These are phyloP conservation scores for Trametes cubensis DNA, from an alignment of 768 basidiomycete genomes.

Conservation along the genomic window DNA sequence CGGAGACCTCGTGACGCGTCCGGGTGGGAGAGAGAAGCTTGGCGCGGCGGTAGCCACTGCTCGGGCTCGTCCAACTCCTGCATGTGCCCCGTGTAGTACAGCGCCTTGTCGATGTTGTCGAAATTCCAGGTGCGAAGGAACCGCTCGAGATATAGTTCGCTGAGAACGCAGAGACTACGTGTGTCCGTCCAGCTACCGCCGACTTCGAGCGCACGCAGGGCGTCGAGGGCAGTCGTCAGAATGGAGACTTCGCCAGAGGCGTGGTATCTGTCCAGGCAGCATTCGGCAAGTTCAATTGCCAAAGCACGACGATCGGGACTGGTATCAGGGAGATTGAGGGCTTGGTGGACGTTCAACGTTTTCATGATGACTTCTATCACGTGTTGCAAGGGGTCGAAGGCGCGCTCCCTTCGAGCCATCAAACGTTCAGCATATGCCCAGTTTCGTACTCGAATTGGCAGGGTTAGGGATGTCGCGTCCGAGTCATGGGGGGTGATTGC, in stretches of 20 bases:
- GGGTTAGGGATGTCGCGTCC: background rate
- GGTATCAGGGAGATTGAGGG: no score
- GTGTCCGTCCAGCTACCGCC: background rate
- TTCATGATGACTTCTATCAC: background rate
- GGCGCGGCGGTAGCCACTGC: background rate
- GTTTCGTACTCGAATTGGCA: background rate
- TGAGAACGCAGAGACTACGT: background rate
- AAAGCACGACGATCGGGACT: no score
- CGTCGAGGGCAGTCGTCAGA: background rate
- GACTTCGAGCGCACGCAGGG: no score
- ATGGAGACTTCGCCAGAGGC: background rate
- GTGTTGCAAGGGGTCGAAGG: background rate
- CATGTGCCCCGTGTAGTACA: background rate
- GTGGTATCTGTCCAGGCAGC: background rate
- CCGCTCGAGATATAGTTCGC: constrained; percentile 2
- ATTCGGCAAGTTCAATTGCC: no score
- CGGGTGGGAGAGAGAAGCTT: background rate
- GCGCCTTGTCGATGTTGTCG: constrained; percentile 1
- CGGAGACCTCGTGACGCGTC: background rate
- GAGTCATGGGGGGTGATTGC: background rate
- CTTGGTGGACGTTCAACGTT: background rate
- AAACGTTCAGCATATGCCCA: constrained; percentile 4
- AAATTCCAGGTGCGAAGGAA: background rate
- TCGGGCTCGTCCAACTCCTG: background rate
- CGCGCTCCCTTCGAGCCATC: background rate